Conservation (phyloP, 2,329 filamentous ascomycete genomes). For the Ophiosphaerella narmari region DNA sequence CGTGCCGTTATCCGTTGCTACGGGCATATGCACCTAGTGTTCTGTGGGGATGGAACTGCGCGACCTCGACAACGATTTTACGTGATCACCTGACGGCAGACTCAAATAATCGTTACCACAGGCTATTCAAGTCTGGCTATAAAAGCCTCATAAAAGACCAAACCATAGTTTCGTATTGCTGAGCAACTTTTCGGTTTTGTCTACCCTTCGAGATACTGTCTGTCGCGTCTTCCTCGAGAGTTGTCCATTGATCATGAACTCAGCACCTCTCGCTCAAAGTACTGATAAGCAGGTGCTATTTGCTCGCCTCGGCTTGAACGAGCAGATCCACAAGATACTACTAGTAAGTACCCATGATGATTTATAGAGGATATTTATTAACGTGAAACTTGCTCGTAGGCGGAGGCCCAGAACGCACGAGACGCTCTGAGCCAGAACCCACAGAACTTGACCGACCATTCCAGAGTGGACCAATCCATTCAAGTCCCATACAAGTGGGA, state of each 20-base stretch:
- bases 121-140: conserved; percentile 16
- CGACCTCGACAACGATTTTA: conserved; percentile 21
- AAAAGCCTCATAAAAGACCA: conserved; percentile 14
- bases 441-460: conserved; percentile 47
- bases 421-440: conserved; percentile 48
- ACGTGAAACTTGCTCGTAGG: conserved; percentile 31
- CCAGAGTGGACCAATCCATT: conserved; percentile 35
- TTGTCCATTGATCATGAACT: conserved; percentile 17
- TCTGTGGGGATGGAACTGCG: conserved; percentile 13
- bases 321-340: conserved; percentile 51
- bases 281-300: conserved; percentile 53
- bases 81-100: conserved; percentile 28
- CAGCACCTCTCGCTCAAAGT: conserved; percentile 47
- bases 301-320: conserved; percentile 48
- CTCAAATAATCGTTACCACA: not conserved
- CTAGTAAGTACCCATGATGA: conserved; percentile 41
- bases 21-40: conserved; percentile 23
- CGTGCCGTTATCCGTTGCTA: conserved; percentile 19
- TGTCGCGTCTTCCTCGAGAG: not conserved
- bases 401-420: conserved; percentile 50
- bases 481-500: conserved; percentile 51
- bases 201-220: not conserved
- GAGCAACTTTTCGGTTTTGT: conserved; percentile 17
- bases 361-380: conserved; percentile 1
- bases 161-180: not conserved